Evolutionary conservation across 2,329 filamentous ascomycete species (phyloP).

Genomic region (Colletotrichum karsti): DNA sequence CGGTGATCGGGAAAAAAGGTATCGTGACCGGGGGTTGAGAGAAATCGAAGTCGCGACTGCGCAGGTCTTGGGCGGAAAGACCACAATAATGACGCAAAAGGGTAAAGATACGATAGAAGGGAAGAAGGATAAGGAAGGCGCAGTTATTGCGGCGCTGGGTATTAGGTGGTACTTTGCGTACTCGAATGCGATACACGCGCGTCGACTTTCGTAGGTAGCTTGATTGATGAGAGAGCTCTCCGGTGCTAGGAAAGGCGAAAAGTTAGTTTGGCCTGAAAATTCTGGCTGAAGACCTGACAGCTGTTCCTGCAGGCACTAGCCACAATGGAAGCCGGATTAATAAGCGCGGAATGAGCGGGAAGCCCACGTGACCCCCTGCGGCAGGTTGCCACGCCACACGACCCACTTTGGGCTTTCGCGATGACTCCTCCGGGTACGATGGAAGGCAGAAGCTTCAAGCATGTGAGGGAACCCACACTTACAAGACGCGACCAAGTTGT

Average conservation of each 20-base stretch:
- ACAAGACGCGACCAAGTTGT: neutral
- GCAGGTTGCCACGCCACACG: neutral
- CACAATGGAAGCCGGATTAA: slow-evolving; percentile 2
- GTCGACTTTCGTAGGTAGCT: neutral
- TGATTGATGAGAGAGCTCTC: slow-evolving; percentile 3
- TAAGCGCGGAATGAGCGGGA: neutral
- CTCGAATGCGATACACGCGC: slow-evolving; percentile 17
- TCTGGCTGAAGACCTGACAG: slow-evolving; percentile 14
- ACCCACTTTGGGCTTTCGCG: neutral
- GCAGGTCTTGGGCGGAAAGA: neutral
- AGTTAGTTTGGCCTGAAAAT: slow-evolving; percentile 26
- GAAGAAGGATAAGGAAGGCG: neutral
- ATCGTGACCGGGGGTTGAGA: slow-evolving; percentile 10
- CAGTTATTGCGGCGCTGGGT: neutral
- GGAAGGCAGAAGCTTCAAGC: slow-evolving; percentile 5
- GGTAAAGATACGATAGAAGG: neutral
- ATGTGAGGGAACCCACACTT: slow-evolving; percentile 15
- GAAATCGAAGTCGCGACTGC: slow-evolving; percentile 5
- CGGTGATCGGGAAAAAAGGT: neutral
- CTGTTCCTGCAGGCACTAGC: slow-evolving; percentile 1
- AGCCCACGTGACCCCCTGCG: slow-evolving; percentile 10
- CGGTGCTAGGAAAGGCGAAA: slow-evolving; percentile 21
- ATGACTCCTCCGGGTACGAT: neutral
- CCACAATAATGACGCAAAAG: neutral
- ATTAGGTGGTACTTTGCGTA: slow-evolving; percentile 19